Base-by-base conservation (phyloP, 1,284 basidiomycete genomes). In the Afroboletus lepidellus region DNA sequence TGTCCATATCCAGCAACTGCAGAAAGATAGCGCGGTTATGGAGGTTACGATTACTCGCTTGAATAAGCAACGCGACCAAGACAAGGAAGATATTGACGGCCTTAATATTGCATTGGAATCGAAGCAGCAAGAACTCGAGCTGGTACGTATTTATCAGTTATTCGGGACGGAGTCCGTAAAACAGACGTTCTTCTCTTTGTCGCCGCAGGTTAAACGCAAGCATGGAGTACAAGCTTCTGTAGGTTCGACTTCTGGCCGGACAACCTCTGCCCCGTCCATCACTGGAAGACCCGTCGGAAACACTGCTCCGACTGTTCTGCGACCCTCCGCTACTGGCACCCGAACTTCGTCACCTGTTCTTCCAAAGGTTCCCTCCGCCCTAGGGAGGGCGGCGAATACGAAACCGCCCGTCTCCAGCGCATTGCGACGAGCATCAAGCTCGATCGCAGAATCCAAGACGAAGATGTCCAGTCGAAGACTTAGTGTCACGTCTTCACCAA, bases 111-210 rank as follows among this genome's bases (percentile, higher is more conserved):
- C 91, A 0, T 70, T 94, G 54, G 90, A 93, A 68, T 85, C 90
- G 21, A 94, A 94, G 71, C 92, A 94, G 64, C 90, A 93, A 64
- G 92, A 94, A 66, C 74, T 95, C 23, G 91, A 94, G 65, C 66
- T 92, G 71, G 92, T 94, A 51, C 58, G 87, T 77, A 55, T 51
- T 53, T 76, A 54, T 49, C 53, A 11, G 39, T 37, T 20, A 5
- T 9, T 27, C 8, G 9, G 29, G 8, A 30, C 15, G 6, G 11
- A 30, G 39, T 39, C 13, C 32, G 29, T 29, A 11, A 37, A 8
- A 18, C n/a, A 55, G 3, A 56, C 8, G n/a, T 29, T 48, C 49
- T 11, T 13, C 4, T 38, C 12, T 36, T 37, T 29, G 21, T 46
- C 11, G 18, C 30, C 15, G 37, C 11, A 92, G 90, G 74, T 92